Evolutionary conservation across 202 grass and related monocot genomes (phyloP).

Genomic region (Miscanthus sacchariflorus): DNA sequence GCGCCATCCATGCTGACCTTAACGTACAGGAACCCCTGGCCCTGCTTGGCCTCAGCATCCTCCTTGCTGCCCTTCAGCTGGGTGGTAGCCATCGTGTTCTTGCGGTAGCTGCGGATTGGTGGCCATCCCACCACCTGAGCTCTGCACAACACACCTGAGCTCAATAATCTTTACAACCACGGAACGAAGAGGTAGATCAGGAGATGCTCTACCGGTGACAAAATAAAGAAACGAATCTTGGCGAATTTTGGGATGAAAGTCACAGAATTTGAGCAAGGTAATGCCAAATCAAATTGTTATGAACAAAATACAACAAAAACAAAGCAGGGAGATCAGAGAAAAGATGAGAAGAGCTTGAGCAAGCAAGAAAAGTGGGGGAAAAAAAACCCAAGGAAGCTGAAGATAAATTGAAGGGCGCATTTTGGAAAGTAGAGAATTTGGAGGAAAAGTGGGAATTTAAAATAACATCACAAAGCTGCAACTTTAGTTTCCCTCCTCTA

Average conservation of each 20-base stretch:
- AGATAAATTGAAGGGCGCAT: constrained; percentile 2
- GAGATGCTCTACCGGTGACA: not conserved
- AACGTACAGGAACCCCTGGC: constrained; percentile 67
- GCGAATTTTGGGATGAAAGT: not conserved
- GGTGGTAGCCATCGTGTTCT: constrained; percentile 85
- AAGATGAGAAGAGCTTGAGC: constrained; percentile 17
- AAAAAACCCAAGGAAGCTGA: constrained; percentile 30
- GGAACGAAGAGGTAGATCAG: constrained; percentile 36
- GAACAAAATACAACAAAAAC: constrained; percentile 28
- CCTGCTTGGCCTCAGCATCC: constrained; percentile 65
- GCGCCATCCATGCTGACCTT: constrained; percentile 98
- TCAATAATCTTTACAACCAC: constrained; percentile 22
- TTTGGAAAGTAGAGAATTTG: constrained; percentile 37
- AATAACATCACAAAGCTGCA: constrained; percentile 40
- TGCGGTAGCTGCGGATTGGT: constrained; percentile 91
- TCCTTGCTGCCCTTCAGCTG: constrained; percentile 79
- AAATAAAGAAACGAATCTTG: not conserved
- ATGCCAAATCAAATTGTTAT: constrained; percentile 32
- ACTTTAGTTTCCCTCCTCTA: constrained; percentile 33
- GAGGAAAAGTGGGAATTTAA: constrained; percentile 43
- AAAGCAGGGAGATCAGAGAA: constrained; percentile 7
- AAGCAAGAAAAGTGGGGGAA: not conserved
- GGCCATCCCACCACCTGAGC: constrained; percentile 98
- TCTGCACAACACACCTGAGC: constrained; percentile 54
- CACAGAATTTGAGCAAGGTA: constrained; percentile 2